These are phyloP conservation scores for Cladophialophora exuberans DNA, from an alignment of 2,329 filamentous ascomycete species.

Conservation along the genomic window DNA sequence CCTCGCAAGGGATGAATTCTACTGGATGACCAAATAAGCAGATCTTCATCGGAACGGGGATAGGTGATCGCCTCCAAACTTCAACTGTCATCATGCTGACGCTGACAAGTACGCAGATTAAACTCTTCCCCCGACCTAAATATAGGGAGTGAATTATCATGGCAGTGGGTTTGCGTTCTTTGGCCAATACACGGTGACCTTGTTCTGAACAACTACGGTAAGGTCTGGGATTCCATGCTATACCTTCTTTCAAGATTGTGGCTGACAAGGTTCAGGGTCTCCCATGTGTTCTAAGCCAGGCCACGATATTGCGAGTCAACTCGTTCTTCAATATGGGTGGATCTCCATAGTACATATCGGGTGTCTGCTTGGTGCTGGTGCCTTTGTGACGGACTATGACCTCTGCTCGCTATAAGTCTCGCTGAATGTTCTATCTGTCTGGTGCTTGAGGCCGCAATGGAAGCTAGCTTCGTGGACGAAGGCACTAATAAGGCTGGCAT, in stretches of 20 bases:
- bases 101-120: not conserved
- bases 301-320: slow-evolving; percentile 14
- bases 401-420: slow-evolving; percentile 33
- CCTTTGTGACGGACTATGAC: slow-evolving; percentile 23
- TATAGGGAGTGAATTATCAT: slow-evolving; percentile 16
- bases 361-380: slow-evolving; percentile 20
- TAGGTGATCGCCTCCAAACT: not conserved
- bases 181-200: slow-evolving; percentile 21
- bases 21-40: slow-evolving; percentile 24
- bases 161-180: slow-evolving; percentile 17
- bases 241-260: not conserved
- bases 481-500: slow-evolving; percentile 34
- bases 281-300: slow-evolving; percentile 21
- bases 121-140: slow-evolving; percentile 16
- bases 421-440: slow-evolving; percentile 14
- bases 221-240: not conserved
- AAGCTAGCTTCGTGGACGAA: slow-evolving; percentile 36
- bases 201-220: slow-evolving; percentile 24
- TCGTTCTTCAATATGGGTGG: slow-evolving; percentile 23
- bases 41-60: slow-evolving; percentile 13
- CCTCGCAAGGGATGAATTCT: slow-evolving; percentile 21
- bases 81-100: not conserved
- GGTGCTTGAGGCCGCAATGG: slow-evolving; percentile 33
- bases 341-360: slow-evolving; percentile 15
- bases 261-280: not conserved